These are phyloP conservation scores for Aspergillus sojae DNA, from an alignment of 2,329 filamentous ascomycete genomes.

Conservation along the genomic window DNA sequence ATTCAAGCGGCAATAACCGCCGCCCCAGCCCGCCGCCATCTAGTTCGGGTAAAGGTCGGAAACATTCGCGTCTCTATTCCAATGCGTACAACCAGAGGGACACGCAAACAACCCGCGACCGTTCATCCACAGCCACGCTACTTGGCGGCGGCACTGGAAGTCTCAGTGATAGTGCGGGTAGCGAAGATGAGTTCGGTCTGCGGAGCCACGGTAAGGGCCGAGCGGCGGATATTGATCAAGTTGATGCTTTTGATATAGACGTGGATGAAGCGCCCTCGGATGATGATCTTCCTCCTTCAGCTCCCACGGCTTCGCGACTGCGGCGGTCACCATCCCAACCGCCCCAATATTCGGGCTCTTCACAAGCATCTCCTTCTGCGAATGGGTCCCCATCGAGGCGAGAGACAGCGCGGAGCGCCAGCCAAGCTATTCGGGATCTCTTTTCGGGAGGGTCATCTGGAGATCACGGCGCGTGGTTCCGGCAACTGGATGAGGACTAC, in stretches of 20 bases:
- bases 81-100: slow-evolving; percentile 49
- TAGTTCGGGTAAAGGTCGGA: slow-evolving; percentile 32
- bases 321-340: slow-evolving; percentile 43
- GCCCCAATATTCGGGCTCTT: slow-evolving; percentile 26
- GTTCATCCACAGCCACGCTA: slow-evolving; percentile 53
- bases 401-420: slow-evolving; percentile 63
- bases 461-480: slow-evolving; percentile 87
- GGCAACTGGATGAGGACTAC: slow-evolving; percentile 91
- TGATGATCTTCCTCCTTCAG: slow-evolving; percentile 63
- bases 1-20: slow-evolving; percentile 60
- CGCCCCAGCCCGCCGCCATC: slow-evolving; percentile 53
- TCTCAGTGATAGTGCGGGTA: slow-evolving; percentile 48
- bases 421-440: slow-evolving; percentile 76
- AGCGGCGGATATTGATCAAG: slow-evolving; percentile 28
- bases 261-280: slow-evolving; percentile 49
- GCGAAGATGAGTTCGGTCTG: slow-evolving; percentile 55
- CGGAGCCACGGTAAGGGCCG: slow-evolving; percentile 41
- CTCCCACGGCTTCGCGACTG: slow-evolving; percentile 37
- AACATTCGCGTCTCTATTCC: slow-evolving; percentile 56
- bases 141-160: slow-evolving; percentile 44
- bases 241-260: slow-evolving; percentile 43
- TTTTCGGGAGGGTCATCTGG: slow-evolving; percentile 72
- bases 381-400: slow-evolving; percentile 35
- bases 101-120: slow-evolving; percentile 46
- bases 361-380: slow-evolving; percentile 21